phyloP scores from a whole-genome alignment of 140 eudicot species.

The Stevia rebaudiana region DNA sequence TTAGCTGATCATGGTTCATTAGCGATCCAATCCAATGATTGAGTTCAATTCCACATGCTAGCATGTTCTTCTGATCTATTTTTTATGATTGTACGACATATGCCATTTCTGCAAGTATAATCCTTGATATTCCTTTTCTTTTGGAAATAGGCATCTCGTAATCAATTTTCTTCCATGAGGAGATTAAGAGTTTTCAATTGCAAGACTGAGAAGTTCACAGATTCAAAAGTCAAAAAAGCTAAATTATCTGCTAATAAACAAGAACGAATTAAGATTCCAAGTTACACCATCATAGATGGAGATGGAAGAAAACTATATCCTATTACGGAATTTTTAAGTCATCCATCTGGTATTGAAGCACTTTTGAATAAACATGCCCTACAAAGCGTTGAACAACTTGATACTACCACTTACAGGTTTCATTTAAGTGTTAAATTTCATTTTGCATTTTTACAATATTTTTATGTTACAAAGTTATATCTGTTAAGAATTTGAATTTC shows the following conservation, averaged over 20 bases:
- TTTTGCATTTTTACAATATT: background rate
- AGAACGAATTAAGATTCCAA: constrained; percentile 63
- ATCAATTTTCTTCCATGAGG: constrained; percentile 38
- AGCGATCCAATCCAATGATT: background rate
- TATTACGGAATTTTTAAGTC: constrained; percentile 59
- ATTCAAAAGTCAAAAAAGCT: constrained; percentile 53
- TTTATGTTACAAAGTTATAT: background rate
- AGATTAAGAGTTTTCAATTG: constrained; percentile 29
- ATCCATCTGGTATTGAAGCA: constrained; percentile 80
- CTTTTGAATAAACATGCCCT: constrained; percentile 60
- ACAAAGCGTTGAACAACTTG: constrained; percentile 54
- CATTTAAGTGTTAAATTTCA: background rate
- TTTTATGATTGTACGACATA: constrained; percentile 3
- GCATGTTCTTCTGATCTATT: background rate
- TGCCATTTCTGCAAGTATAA: background rate
- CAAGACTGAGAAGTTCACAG: constrained; percentile 29
- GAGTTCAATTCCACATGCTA: background rate
- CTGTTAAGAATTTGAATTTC: background rate
- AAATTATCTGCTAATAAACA: constrained; percentile 56
- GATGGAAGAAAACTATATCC: constrained; percentile 30
- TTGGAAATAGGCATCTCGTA: constrained; percentile 27
- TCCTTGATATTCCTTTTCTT: constrained; percentile 11
- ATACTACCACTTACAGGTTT: constrained; percentile 72
- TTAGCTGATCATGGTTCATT: too few species aligned
- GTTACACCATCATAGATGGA: constrained; percentile 24